phyloP scores from a whole-genome alignment of 1,284 basidiomycete genomes.

The Heimioporus punctisporus region DNA sequence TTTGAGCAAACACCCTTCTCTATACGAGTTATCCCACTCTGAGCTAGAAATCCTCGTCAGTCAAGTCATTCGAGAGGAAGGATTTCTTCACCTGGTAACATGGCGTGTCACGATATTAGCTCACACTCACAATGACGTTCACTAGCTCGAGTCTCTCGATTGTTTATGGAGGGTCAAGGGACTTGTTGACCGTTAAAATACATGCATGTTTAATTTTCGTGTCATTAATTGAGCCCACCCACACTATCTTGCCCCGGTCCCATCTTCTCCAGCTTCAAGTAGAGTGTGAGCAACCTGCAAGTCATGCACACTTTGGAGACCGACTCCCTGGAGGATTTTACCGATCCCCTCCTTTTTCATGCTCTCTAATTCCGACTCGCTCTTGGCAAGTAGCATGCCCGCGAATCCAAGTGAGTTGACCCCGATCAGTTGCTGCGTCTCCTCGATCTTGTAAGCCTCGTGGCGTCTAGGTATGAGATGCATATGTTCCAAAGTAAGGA shows the following conservation, averaged over 20 bases:
- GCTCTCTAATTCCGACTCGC: slow-evolving; percentile 68
- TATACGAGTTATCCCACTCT: slow-evolving; percentile 48
- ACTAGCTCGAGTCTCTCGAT: slow-evolving; percentile 43
- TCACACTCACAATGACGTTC: slow-evolving; percentile 18
- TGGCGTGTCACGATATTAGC: background rate
- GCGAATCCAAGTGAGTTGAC: slow-evolving; percentile 89
- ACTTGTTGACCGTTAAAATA: slow-evolving; percentile 29
- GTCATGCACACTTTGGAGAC: slow-evolving; percentile 64
- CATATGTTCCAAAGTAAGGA: slow-evolving; percentile 83
- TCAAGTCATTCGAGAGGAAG: slow-evolving; percentile 57
- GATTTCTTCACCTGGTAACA: slow-evolving; percentile 51
- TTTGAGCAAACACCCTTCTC: slow-evolving; percentile 40
- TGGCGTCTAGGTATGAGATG: slow-evolving; percentile 77
- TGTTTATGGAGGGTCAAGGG: slow-evolving; percentile 42
- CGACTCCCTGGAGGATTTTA: slow-evolving; percentile 63
- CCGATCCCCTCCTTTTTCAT: slow-evolving; percentile 63
- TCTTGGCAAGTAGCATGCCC: slow-evolving; percentile 84
- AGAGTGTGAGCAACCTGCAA: slow-evolving; percentile 49
- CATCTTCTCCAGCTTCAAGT: slow-evolving; percentile 29
- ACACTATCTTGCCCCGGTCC: no score
- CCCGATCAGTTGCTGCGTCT: slow-evolving; percentile 57
- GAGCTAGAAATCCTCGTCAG: slow-evolving; percentile 51
- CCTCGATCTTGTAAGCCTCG: slow-evolving; percentile 53
- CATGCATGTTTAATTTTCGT: no score
- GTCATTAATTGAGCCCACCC: no score